Percentiles rank a stretch among this genome's conserved stretches.
phyloP scores from a whole-genome alignment of 108 stramenopile species.

The Aurantiochytrium sp. region DNA sequence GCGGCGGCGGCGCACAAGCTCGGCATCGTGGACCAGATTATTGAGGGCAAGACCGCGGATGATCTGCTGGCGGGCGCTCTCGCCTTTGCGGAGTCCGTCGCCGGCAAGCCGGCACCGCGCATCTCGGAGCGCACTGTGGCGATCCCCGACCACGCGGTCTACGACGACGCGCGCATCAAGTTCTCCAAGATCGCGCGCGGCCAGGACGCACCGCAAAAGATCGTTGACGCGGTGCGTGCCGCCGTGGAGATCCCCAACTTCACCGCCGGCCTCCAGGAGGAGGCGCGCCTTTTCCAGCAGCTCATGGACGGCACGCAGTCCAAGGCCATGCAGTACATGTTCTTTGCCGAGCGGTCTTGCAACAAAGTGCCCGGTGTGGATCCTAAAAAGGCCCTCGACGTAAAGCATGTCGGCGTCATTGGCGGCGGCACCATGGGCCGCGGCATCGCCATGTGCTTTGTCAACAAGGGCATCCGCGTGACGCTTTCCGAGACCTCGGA shows the following conservation, averaged over 20 bases:
- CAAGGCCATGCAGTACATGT: constrained; percentile 77
- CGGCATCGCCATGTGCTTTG: constrained; percentile 90
- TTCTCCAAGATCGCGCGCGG: not conserved
- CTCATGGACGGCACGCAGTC: constrained; percentile 70
- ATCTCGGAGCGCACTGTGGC: not conserved
- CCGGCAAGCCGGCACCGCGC: constrained; percentile 20
- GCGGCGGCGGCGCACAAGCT: constrained; percentile 53
- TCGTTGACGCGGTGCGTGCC: constrained; percentile 62
- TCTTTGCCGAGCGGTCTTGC: constrained; percentile 83
- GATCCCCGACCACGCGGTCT: not conserved
- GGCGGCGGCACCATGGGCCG: constrained; percentile 96
- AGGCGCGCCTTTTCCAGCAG: constrained; percentile 59
- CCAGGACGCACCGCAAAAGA: constrained; percentile 35
- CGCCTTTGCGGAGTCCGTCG: not conserved
- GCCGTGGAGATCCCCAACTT: constrained; percentile 43
- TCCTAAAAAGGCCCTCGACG: not conserved
- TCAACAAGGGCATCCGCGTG: constrained; percentile 77
- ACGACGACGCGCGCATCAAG: not conserved
- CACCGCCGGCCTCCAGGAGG: constrained; percentile 35
- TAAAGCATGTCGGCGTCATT: constrained; percentile 69
- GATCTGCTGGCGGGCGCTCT: constrained; percentile 25
- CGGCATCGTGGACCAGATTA: constrained; percentile 65
- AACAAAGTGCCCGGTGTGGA: constrained; percentile 29
- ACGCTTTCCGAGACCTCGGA: constrained; percentile 66
- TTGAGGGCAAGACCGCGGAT: not conserved